Evolutionary conservation across 2,329 filamentous ascomycete genomes (phyloP).

Genomic region (Nemania serpens): DNA sequence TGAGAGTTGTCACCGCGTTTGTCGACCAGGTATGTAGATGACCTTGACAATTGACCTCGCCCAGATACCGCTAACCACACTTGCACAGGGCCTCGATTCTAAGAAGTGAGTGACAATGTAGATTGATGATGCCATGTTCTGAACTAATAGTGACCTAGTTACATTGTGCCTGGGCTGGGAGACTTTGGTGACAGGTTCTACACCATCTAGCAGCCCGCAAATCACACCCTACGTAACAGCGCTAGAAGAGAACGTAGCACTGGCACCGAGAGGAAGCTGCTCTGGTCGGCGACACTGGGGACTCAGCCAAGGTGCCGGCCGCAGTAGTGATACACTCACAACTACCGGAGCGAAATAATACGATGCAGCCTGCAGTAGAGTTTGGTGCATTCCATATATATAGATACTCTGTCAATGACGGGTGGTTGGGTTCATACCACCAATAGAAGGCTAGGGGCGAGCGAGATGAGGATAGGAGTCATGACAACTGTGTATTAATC

Average conservation of each 20-base stretch:
- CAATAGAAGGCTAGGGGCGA: conserved; percentile 85
- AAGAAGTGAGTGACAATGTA: conserved; percentile 74
- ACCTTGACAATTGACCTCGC: background rate
- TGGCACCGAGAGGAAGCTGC: background rate
- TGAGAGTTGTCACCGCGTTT: conserved; percentile 93
- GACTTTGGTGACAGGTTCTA: conserved; percentile 98
- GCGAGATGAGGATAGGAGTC: conserved; percentile 90
- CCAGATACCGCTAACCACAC: conserved; percentile 31
- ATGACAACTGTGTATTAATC: conserved; percentile 61
- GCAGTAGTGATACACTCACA: background rate
- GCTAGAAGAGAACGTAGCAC: conserved; percentile 6
- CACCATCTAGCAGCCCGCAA: conserved; percentile 64
- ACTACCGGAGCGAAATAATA: background rate
- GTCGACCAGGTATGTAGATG: conserved; percentile 72
- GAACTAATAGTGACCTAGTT: conserved; percentile 63
- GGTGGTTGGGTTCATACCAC: conserved; percentile 76
- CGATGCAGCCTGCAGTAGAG: background rate
- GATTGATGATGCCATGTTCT: background rate
- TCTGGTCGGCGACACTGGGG: background rate
- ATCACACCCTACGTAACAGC: conserved; percentile 1
- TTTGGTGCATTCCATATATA: background rate
- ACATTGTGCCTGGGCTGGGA: conserved; percentile 90
- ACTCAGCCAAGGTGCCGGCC: background rate
- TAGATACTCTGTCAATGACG: conserved; percentile 41
- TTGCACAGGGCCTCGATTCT: conserved; percentile 78